A percentile compares a stretch with the other conserved stretches of the same genome.
phyloP scores from a whole-genome alignment of 1,284 basidiomycete species.

The Apiotrichum mycotoxinovorans region DNA sequence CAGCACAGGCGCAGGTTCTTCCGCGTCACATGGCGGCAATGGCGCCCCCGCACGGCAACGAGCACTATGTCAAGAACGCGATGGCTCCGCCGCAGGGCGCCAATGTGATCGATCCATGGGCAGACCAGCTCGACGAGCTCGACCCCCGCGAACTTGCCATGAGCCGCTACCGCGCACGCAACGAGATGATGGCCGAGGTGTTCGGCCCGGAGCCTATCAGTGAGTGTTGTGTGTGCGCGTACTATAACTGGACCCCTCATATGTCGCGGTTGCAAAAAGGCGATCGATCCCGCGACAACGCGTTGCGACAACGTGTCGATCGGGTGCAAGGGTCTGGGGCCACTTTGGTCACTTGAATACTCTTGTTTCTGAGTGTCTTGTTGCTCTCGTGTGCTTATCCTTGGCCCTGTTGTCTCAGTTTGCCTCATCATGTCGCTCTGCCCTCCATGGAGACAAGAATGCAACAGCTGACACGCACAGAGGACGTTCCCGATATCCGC shows the following conservation, averaged over 20 bases:
- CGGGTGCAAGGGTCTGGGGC: too few relatives aligned
- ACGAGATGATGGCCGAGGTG: slow-evolving; percentile 43
- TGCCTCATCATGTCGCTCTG: too few relatives aligned
- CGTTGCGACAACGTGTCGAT: too few relatives aligned
- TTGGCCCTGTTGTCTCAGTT: too few relatives aligned
- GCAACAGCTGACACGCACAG: background rate
- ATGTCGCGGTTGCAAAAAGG: background rate
- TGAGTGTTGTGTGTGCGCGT: slow-evolving; percentile 19
- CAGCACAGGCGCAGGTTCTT: slow-evolving; percentile 13
- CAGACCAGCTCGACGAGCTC: slow-evolving; percentile 43
- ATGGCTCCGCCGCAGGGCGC: slow-evolving; percentile 5
- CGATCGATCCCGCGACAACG: too few relatives aligned
- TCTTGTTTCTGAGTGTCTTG: too few relatives aligned
- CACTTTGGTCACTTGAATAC: too few relatives aligned
- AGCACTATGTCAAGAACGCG: slow-evolving; percentile 35
- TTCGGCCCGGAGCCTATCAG: slow-evolving; percentile 44
- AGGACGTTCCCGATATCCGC: slow-evolving; percentile 11
- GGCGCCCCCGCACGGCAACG: slow-evolving; percentile 9
- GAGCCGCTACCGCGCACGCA: slow-evolving; percentile 39
- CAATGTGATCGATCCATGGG: slow-evolving; percentile 38
- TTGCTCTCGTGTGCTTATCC: too few relatives aligned
- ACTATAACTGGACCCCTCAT: background rate
- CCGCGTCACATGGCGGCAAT: slow-evolving; percentile 5
- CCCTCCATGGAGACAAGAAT: background rate
- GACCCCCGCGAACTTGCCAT: slow-evolving; percentile 45